These are phyloP conservation scores for Phytophthora melonis DNA, from an alignment of 352 stramenopile genomes.

Conservation along the genomic window DNA sequence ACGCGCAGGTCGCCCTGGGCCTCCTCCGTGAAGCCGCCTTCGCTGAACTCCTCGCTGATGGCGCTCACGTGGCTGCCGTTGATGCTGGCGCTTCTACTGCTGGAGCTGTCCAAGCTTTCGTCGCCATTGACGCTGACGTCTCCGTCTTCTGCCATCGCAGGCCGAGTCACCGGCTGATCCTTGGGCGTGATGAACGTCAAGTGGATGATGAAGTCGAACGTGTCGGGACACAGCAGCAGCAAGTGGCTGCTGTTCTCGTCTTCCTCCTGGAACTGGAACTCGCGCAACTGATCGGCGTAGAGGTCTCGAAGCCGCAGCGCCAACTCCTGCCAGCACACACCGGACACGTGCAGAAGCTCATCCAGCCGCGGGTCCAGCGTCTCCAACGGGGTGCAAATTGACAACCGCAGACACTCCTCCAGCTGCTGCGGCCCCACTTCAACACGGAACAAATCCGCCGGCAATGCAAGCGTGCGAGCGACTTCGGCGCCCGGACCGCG, in stretches of 20 bases:
- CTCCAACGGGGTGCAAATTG: slow-evolving; percentile 82
- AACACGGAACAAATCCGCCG: slow-evolving; percentile 67
- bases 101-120: slow-evolving; percentile 32
- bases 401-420: slow-evolving; percentile 85
- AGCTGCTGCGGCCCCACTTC: slow-evolving; percentile 86
- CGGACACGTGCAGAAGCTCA: slow-evolving; percentile 70
- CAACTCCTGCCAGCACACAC: slow-evolving; percentile 85
- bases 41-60: slow-evolving; percentile 31
- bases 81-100: slow-evolving; percentile 29
- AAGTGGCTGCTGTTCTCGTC: slow-evolving; percentile 78
- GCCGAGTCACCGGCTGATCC: slow-evolving; percentile 17
- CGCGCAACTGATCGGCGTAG: slow-evolving; percentile 80
- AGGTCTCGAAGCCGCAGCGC: slow-evolving; percentile 77
- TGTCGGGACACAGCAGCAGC: slow-evolving; percentile 81
- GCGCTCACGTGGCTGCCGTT: slow-evolving; percentile 28
- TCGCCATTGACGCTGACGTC: slow-evolving; percentile 19
- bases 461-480: slow-evolving; percentile 60
- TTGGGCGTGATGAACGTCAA: slow-evolving; percentile 70
- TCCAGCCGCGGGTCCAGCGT: slow-evolving; percentile 77
- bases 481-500: slow-evolving; percentile 62
- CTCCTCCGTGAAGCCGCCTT: slow-evolving; percentile 45
- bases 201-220: slow-evolving; percentile 90
- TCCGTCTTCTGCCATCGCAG: slow-evolving; percentile 11
- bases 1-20: slow-evolving; percentile 50
- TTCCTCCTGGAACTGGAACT: slow-evolving; percentile 88